phyloP scores from a whole-genome alignment of 768 basidiomycete species.

The Strobilomyces dryophilus region DNA sequence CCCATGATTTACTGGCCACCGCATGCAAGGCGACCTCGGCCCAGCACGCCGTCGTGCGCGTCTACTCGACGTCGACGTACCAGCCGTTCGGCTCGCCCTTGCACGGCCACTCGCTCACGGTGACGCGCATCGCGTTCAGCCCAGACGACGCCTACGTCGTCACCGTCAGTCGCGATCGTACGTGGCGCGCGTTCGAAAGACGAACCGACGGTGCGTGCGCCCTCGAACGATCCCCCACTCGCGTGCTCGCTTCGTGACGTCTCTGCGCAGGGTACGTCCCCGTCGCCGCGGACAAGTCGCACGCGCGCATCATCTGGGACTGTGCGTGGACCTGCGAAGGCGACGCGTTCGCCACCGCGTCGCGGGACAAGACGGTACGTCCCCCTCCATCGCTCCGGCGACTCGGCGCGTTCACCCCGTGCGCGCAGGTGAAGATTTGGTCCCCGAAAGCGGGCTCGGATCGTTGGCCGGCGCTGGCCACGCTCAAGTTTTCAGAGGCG shows the following conservation, averaged over 20 bases:
- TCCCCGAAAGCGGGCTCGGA: conserved; percentile 29
- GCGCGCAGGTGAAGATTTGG: conserved; percentile 81
- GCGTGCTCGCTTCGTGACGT: neutral
- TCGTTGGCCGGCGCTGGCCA: conserved; percentile 55
- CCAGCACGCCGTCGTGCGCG: conserved; percentile 85
- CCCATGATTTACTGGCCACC: conserved; percentile 71
- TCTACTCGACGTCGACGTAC: conserved; percentile 73
- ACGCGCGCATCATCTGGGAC: conserved; percentile 94
- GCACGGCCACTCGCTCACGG: conserved; percentile 80
- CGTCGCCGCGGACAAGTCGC: conserved; percentile 72
- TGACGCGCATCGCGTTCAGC: conserved; percentile 89
- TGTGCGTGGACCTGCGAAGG: conserved; percentile 80
- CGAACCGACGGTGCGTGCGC: conserved; percentile 37
- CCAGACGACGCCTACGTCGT: conserved; percentile 75
- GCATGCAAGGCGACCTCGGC: conserved; percentile 85
- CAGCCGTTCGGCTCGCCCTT: conserved; percentile 69
- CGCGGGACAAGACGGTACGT: conserved; percentile 88
- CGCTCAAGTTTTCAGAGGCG: conserved; percentile 68
- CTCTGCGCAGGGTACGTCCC: conserved; percentile 50
- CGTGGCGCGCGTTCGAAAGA: conserved; percentile 79
- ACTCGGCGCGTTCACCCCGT: neutral
- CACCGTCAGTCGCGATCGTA: conserved; percentile 86
- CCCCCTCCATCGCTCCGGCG: neutral
- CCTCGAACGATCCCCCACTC: neutral
- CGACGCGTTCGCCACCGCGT: conserved; percentile 85